Conservation (phyloP, 768 basidiomycete species). For the Postia placenta region DNA sequence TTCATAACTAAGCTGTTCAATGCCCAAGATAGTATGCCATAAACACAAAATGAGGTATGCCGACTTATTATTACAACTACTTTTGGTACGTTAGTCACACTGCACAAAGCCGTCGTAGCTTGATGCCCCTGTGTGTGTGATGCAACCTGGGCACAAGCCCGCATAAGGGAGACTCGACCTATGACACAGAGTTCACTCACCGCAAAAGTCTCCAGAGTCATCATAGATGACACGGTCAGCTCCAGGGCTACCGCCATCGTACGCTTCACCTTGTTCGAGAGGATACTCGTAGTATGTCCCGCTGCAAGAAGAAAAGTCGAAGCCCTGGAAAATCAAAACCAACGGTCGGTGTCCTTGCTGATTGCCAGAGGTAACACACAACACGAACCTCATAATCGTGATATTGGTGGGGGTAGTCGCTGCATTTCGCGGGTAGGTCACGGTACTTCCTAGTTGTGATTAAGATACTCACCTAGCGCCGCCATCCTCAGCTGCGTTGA, state of each 20-base stretch:
- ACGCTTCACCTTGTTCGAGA: slow-evolving; percentile 16
- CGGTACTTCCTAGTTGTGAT: background rate
- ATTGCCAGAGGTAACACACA: too few species aligned
- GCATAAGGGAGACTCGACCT: background rate
- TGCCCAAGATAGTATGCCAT: background rate
- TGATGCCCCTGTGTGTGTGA: slow-evolving; percentile 17
- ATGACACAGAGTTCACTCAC: slow-evolving; percentile 6
- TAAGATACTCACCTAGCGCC: slow-evolving; percentile 11
- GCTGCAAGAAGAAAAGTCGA: slow-evolving; percentile 18
- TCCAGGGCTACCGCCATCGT: slow-evolving; percentile 23
- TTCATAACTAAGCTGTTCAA: too few species aligned
- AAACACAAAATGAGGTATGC: background rate
- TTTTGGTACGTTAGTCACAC: slow-evolving; percentile 7
- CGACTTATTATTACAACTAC: background rate
- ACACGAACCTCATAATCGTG: slow-evolving; percentile 22
- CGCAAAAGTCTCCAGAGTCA: slow-evolving; percentile 15
- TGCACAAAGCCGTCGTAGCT: slow-evolving; percentile 16
- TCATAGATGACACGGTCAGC: slow-evolving; percentile 25
- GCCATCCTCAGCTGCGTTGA: slow-evolving; percentile 16
- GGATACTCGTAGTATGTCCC: slow-evolving; percentile 21
- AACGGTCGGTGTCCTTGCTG: background rate
- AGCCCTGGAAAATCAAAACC: slow-evolving; percentile 7
- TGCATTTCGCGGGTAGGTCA: slow-evolving; percentile 1
- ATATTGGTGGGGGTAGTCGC: slow-evolving; percentile 24
- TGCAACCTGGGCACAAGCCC: slow-evolving; percentile 10